A percentile compares a stretch with the other conserved stretches of the same genome.
Evolutionary conservation across 768 basidiomycete species (phyloP).

Genomic region (Fomitopsis pulvina): DNA sequence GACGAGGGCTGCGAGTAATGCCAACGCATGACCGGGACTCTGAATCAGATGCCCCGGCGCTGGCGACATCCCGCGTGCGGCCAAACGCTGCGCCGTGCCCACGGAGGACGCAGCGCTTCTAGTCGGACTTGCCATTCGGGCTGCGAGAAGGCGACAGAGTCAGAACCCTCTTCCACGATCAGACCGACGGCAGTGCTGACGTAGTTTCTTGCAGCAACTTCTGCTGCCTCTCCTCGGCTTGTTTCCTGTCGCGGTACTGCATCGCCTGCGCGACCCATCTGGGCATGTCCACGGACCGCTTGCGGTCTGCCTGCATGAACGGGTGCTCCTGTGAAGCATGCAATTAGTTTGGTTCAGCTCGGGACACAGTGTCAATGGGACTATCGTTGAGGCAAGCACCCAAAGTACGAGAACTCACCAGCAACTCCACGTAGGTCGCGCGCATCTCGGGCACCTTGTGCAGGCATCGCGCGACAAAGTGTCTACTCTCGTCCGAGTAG

Average conservation of each 20-base stretch:
- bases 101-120: no score
- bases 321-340: constrained; percentile 57
- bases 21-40: no score
- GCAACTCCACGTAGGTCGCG: constrained; percentile 77
- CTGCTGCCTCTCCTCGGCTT: constrained; percentile 5
- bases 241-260: constrained; percentile 18
- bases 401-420: constrained; percentile 42
- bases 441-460: constrained; percentile 73
- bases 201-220: not conserved
- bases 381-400: not conserved
- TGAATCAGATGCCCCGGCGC: no score
- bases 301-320: constrained; percentile 59
- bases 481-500: constrained; percentile 63
- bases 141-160: not conserved
- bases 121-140: not conserved
- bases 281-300: constrained; percentile 73
- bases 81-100: no score
- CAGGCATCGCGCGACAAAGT: constrained; percentile 80
- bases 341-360: not conserved
- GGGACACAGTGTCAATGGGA: not conserved
- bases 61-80: no score
- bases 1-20: no score
- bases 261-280: constrained; percentile 66
- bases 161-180: not conserved
- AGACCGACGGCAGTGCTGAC: not conserved